Percentiles rank a stretch among this genome's conserved stretches.
phyloP scores from a whole-genome alignment of 805 yeast genomes.

The Wickerhamomyces queroliae region DNA sequence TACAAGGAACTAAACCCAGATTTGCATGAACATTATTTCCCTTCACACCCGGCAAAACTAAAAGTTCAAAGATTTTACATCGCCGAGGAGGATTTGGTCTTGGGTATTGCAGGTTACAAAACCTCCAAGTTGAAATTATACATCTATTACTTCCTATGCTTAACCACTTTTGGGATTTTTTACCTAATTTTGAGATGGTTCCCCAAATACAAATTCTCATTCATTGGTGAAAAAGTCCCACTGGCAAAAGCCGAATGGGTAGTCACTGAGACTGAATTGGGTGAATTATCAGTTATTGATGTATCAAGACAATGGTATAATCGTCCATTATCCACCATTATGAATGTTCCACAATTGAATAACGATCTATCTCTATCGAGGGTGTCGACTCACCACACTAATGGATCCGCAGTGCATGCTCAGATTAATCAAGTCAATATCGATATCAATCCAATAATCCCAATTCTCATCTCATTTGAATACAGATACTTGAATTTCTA shows the following conservation, averaged over 20 bases:
- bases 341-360: slow-evolving; percentile 31
- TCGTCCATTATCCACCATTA: slow-evolving; percentile 64
- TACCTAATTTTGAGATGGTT: slow-evolving; percentile 80
- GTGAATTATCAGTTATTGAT: slow-evolving; percentile 61
- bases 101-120: slow-evolving; percentile 88
- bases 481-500: slow-evolving; percentile 81
- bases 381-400: slow-evolving; percentile 1
- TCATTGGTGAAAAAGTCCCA: slow-evolving; percentile 61
- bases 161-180: slow-evolving; percentile 62
- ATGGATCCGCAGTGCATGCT: slow-evolving; percentile 10
- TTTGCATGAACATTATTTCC: slow-evolving; percentile 39
- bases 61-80: slow-evolving; percentile 79
- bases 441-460: slow-evolving; percentile 40
- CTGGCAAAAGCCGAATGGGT: slow-evolving; percentile 88
- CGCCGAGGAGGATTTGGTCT: slow-evolving; percentile 91
- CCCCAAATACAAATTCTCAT: slow-evolving; percentile 64
- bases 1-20: slow-evolving; percentile 22
- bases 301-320: slow-evolving; percentile 61
- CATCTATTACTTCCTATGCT: slow-evolving; percentile 48
- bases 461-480: slow-evolving; percentile 62
- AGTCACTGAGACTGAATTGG: slow-evolving; percentile 89
- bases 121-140: slow-evolving; percentile 41
- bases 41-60: slow-evolving; percentile 35
- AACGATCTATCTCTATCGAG: slow-evolving; percentile 18
- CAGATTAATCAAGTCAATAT: slow-evolving; percentile 13